These are phyloP conservation scores for Nothophytophthora sp. DNA, from an alignment of 352 stramenopile species.

Conservation along the genomic window DNA sequence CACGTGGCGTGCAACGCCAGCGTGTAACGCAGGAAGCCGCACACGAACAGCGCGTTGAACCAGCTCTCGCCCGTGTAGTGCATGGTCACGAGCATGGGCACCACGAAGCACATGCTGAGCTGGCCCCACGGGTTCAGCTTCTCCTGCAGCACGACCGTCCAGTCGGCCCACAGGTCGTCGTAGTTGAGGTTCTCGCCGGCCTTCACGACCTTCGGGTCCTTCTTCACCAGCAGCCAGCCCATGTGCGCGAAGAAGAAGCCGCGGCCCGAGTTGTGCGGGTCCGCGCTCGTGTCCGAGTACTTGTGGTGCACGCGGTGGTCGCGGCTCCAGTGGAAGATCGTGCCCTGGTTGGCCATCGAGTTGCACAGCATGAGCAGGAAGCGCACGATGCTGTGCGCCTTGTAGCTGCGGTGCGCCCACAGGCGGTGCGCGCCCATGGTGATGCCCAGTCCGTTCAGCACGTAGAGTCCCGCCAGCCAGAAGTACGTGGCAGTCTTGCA, in stretches of 20 bases:
- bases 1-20: constrained; percentile 96
- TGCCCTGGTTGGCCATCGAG: constrained; percentile 97
- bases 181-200: constrained; percentile 93
- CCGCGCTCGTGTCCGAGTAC: constrained; percentile 92
- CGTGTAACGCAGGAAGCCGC: constrained; percentile 93
- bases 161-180: constrained; percentile 94
- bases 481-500: constrained; percentile 89
- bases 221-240: constrained; percentile 97
- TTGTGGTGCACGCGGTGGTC: constrained; percentile 99
- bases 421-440: constrained; percentile 97
- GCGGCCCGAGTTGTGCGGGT: constrained; percentile 93
- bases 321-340: constrained; percentile 96
- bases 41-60: constrained; percentile 95
- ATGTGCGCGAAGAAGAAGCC: constrained; percentile 99
- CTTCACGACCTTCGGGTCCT: constrained; percentile 91
- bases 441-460: constrained; percentile 95
- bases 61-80: constrained; percentile 92
- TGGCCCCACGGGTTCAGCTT: constrained; percentile 97
- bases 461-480: constrained; percentile 91
- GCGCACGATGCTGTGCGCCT: constrained; percentile 88
- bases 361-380: constrained; percentile 97
- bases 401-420: constrained; percentile 97
- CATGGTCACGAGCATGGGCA: constrained; percentile 90
- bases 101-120: constrained; percentile 97
- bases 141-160: constrained; percentile 94